phyloP scores from a whole-genome alignment of 1,284 basidiomycete species.

The Sanghuangporus baumii region DNA sequence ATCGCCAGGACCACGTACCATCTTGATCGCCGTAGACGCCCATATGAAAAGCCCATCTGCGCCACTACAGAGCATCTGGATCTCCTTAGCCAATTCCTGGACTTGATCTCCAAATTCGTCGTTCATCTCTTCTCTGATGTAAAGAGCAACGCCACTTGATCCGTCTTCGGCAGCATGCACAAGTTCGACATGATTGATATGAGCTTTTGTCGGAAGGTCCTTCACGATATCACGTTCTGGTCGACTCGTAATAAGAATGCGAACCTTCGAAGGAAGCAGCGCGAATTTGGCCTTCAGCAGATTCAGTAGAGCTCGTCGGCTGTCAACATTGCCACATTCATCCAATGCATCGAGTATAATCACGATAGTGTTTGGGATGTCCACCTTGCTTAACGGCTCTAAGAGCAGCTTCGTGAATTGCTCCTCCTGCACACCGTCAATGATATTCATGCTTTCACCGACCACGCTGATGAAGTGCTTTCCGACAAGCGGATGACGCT shows the following conservation, averaged over 20 bases:
- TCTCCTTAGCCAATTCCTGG: neutral
- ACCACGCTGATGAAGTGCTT: too few relatives aligned
- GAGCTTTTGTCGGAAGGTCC: neutral
- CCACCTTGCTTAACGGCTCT: neutral
- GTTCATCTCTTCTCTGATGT: neutral
- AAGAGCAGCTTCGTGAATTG: neutral
- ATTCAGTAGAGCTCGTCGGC: neutral
- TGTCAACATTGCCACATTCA: neutral
- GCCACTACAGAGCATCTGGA: neutral
- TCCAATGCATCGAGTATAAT: neutral
- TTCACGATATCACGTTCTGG: neutral
- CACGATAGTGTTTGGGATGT: neutral
- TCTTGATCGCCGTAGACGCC: neutral
- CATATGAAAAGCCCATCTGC: neutral
- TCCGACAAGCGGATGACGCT: too few relatives aligned
- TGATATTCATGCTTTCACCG: neutral
- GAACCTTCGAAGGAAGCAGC: neutral
- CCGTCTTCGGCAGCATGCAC: neutral
- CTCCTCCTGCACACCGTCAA: neutral
- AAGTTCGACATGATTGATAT: neutral
- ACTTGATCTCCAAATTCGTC: neutral
- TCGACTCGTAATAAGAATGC: slow-evolving; percentile 1
- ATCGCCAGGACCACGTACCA: neutral
- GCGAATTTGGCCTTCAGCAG: neutral
- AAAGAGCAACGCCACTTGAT: neutral